Base-by-base conservation (phyloP, 129 eudicot species). In the Rutidosis leptorrhynchoides region DNA sequence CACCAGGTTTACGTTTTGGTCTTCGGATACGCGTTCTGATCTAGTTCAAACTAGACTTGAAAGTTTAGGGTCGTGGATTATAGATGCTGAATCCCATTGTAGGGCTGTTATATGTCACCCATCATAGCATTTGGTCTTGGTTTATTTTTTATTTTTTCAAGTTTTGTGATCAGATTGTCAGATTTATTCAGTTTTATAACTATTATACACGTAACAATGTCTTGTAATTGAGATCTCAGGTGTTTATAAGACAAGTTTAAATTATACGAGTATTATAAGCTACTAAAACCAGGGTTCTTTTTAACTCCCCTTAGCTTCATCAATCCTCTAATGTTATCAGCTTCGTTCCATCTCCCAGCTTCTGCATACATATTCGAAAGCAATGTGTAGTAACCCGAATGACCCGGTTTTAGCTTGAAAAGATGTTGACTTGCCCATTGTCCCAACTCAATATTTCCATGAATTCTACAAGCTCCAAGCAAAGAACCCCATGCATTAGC, bases 31-130 rank as follows among this genome's bases (percentile, higher is more conserved):
- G 66, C 83, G 70, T 62, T 57, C 20, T 19, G 85, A 73, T 60
- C 20, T 64, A 33, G 63, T 92, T 72, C 70, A 70, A 65, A 71
- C 61, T 30, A 74, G 73, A 60, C 95, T 92, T 26, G 69, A 62
- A 57, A 62, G 74, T 17, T 59, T 86, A 6, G 83, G 87, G 53
- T n/a, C 85, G 80, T 92, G 96, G 96, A 66, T 68, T 52, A 78
- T 92, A 40, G 96, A 92, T 64, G 52, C 68, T 12, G 90, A 92
- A 22, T 77, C 69, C 21, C 74, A 87, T 24, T 92, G 98, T 68
- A 81, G 23, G 23, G 87, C 88, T 35, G 89, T 92, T 23, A 62
- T 80, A 17, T 92, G 98, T 64, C 96, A 92, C 62, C 77, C 29
- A 19, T 88, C 83, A 43, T 85, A 82, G 79, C 59, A 27, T 43